phyloP scores from a whole-genome alignment of 345 rosid genomes.

The Gossypium mustelinum region DNA sequence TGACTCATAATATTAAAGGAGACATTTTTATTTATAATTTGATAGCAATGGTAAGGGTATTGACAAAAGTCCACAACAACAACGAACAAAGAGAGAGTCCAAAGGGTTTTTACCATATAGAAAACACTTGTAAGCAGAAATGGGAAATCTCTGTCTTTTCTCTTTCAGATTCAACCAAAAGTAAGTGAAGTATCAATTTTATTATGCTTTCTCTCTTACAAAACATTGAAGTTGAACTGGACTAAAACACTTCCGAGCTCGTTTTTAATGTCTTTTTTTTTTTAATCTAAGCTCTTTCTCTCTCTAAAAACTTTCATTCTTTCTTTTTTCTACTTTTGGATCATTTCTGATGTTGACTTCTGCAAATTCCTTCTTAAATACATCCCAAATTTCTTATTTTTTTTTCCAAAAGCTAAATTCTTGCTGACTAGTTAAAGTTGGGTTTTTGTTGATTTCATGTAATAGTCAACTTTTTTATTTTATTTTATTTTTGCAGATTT shows the following conservation, averaged over 20 bases:
- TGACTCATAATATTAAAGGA: no score
- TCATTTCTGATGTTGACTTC: slow-evolving; percentile 12
- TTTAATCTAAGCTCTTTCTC: not conserved
- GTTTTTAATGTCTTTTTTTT: not conserved
- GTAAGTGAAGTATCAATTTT: slow-evolving; percentile 20
- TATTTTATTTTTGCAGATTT: slow-evolving; percentile 8
- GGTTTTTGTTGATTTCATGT: slow-evolving; percentile 3
- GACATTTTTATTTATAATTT: no score
- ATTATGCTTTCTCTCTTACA: slow-evolving; percentile 19
- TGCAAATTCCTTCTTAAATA: not conserved
- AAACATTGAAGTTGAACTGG: not conserved
- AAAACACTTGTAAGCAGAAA: not conserved
- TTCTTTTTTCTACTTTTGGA: slow-evolving; percentile 17
- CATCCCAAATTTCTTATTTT: not conserved
- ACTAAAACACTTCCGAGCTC: not conserved
- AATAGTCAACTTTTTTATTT: slow-evolving; percentile 8
- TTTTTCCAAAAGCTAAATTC: not conserved
- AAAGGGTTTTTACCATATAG: not conserved
- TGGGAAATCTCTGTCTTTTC: not conserved
- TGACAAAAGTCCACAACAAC: no score
- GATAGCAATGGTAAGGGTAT: no score
- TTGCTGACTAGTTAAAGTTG: not conserved
- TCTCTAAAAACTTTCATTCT: not conserved
- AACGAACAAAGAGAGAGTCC: no score
- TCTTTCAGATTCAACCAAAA: slow-evolving; percentile 35